Conservation (phyloP, 1,139 yeast species). For the Eremothecium sinecaudum region DNA sequence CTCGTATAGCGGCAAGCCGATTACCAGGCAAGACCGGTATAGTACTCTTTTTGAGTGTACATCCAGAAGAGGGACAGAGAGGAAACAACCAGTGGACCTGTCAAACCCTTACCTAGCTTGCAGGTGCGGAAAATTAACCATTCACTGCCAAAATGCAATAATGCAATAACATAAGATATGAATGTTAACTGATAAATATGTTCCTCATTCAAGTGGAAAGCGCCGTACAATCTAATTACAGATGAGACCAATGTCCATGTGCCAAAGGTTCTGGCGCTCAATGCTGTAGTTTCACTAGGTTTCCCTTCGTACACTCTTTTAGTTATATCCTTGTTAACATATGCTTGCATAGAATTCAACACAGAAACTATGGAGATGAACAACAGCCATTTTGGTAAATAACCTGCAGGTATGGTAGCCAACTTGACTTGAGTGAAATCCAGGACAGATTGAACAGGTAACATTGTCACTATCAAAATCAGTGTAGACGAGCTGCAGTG, state of each 20-base stretch:
- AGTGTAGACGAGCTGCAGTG: too few species aligned
- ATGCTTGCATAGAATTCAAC: slow-evolving; percentile 87
- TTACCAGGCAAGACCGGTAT: slow-evolving; percentile 32
- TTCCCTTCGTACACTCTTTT: slow-evolving; percentile 66
- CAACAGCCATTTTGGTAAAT: slow-evolving; percentile 60
- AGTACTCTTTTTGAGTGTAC: slow-evolving; percentile 47
- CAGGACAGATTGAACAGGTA: slow-evolving; percentile 21
- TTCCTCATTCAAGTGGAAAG: slow-evolving; percentile 59
- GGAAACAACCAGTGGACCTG: slow-evolving; percentile 77
- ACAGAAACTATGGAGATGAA: slow-evolving; percentile 80
- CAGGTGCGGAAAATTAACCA: slow-evolving; percentile 75
- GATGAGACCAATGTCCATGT: slow-evolving; percentile 93
- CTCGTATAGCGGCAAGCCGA: not conserved
- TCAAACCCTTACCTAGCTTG: slow-evolving; percentile 75
- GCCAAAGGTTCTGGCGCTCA: slow-evolving; percentile 92
- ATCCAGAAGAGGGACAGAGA: slow-evolving; percentile 52
- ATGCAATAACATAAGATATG: slow-evolving; percentile 78
- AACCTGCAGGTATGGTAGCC: slow-evolving; percentile 27
- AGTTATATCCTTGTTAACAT: slow-evolving; percentile 63
- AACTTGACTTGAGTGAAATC: slow-evolving; percentile 16
- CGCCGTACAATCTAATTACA: slow-evolving; percentile 77
- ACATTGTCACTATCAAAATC: too few species aligned
- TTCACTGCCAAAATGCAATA: slow-evolving; percentile 73
- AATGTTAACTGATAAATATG: slow-evolving; percentile 71
- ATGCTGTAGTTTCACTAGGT: slow-evolving; percentile 57